Evolutionary conservation across 2,329 filamentous ascomycete species (phyloP).

Genomic region (Grosmannia penicillata): DNA sequence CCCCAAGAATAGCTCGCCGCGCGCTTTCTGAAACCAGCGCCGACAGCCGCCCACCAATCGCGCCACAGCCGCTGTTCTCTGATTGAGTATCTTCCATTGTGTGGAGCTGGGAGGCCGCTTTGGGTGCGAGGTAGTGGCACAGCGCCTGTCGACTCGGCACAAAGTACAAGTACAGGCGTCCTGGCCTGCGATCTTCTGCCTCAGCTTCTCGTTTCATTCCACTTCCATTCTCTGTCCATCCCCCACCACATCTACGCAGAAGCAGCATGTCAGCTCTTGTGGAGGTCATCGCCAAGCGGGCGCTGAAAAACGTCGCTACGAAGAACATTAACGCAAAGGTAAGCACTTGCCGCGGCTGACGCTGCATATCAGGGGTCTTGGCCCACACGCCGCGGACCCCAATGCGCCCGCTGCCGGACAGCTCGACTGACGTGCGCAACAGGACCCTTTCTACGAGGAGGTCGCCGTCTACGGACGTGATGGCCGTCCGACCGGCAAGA

Average conservation of each 20-base stretch:
- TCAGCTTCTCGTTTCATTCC: background rate
- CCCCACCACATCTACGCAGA: background rate
- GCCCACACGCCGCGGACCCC: background rate
- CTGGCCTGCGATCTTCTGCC: no score
- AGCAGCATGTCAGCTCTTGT: constrained; percentile 10
- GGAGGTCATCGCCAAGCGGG: constrained; percentile 11
- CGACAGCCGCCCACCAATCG: constrained; percentile 6
- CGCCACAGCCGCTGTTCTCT: no score
- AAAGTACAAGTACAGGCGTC: no score
- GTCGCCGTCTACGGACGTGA: constrained; percentile 59
- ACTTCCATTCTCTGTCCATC: no score
- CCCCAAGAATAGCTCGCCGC: background rate
- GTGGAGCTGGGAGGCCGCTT: background rate
- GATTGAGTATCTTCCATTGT: no score
- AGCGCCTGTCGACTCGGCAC: no score
- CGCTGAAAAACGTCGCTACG: constrained; percentile 8
- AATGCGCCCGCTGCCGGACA: background rate
- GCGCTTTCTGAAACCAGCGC: constrained; percentile 10
- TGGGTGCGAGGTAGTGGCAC: no score
- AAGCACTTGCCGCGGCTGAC: background rate
- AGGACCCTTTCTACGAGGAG: constrained; percentile 86
- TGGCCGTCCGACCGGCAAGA: constrained; percentile 51
- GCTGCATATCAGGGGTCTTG: no score
- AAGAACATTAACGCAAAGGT: constrained; percentile 15
- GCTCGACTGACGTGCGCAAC: background rate